These are phyloP conservation scores for Eucalyptus tenuipes DNA, from an alignment of 345 rosid genomes.

Conservation along the genomic window DNA sequence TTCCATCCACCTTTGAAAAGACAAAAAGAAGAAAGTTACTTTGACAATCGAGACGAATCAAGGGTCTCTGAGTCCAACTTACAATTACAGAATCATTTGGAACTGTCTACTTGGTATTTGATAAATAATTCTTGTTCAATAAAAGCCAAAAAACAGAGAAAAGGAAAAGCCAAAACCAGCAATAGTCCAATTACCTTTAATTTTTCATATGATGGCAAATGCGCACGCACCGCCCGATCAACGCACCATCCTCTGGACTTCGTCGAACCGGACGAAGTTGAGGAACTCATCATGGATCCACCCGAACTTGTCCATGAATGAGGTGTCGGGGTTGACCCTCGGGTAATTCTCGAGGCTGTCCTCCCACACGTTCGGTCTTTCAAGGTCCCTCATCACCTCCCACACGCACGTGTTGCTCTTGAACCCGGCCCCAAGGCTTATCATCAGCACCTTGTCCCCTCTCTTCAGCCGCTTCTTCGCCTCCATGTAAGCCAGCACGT, in stretches of 20 bases:
- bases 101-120: neutral
- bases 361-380: constrained; percentile 42
- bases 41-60: neutral
- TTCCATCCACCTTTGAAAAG: neutral
- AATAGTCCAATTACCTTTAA: constrained; percentile 4
- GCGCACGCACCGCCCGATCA: neutral
- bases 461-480: constrained; percentile 44
- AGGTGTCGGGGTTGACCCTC: constrained; percentile 1
- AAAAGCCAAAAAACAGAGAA: neutral
- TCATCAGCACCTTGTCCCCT: constrained; percentile 35
- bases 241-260: neutral
- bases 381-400: constrained; percentile 36
- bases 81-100: neutral
- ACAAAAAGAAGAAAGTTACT: neutral
- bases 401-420: constrained; percentile 50
- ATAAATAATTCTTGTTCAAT: neutral
- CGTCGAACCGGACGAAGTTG: neutral
- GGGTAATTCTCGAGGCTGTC: constrained; percentile 27
- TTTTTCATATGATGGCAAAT: no score
- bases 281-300: constrained; percentile 23
- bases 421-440: constrained; percentile 60
- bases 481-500: constrained; percentile 62
- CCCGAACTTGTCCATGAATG: constrained; percentile 18
- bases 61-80: neutral
- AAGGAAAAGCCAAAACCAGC: neutral